Conservation (phyloP, 768 basidiomycete species). For the Jaapia argillacea region DNA sequence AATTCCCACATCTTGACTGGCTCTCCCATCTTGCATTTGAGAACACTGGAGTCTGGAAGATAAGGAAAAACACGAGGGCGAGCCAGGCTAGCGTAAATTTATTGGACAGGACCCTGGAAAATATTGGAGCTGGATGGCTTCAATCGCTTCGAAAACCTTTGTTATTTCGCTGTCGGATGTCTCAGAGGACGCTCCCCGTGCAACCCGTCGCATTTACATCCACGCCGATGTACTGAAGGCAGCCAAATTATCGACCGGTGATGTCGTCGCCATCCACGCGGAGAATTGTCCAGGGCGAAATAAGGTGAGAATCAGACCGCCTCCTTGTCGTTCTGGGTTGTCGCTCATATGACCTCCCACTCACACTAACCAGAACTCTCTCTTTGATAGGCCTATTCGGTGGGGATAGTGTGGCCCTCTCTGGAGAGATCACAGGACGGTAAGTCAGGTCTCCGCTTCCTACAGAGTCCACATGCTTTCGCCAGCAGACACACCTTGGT, state of each 20-base stretch:
- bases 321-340: too few relatives aligned
- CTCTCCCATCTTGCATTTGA: too few relatives aligned
- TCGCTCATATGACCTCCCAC: conserved; percentile 3
- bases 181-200: conserved; percentile 28
- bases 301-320: conserved; percentile 21
- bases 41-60: too few relatives aligned
- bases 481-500: too few relatives aligned
- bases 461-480: conserved; percentile 6
- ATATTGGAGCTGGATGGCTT: too few relatives aligned
- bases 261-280: conserved; percentile 47
- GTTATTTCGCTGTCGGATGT: conserved; percentile 15
- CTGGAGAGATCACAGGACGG: conserved; percentile 47
- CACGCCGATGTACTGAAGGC: conserved; percentile 52
- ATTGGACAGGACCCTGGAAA: too few relatives aligned
- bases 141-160: conserved; percentile 14
- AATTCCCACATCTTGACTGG: too few relatives aligned
- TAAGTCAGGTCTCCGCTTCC: conserved; percentile 23
- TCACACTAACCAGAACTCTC: conserved; percentile 10
- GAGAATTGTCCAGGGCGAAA: conserved; percentile 19
- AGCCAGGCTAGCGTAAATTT: too few relatives aligned
- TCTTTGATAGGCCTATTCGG: conserved; percentile 41
- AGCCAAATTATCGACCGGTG: conserved; percentile 57
- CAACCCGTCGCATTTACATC: conserved; percentile 52
- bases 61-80: too few relatives aligned
- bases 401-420: conserved; percentile 75